Base-by-base conservation (phyloP, 805 yeast species). In the Kuraishia floccosa region DNA sequence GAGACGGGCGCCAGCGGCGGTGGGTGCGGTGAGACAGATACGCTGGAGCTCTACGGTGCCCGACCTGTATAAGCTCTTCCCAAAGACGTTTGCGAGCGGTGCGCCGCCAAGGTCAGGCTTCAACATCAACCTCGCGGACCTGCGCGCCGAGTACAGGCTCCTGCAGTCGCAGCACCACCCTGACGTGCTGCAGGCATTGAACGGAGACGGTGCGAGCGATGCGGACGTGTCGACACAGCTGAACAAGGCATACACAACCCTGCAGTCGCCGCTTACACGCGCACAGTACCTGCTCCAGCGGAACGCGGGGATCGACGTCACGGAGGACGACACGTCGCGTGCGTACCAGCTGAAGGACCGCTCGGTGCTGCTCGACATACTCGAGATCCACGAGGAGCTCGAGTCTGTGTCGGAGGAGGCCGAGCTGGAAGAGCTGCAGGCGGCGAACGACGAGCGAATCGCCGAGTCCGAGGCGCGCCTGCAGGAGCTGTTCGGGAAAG, bases 81-180 rank as follows among this genome's bases (percentile, higher is more conserved):
- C 96, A 1, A 62, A 68, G 43, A 73, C 86, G 0, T 76, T 84
- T 37, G 78, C 83, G 0, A 33, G 61, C 2, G 77, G 77, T 1
- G 70, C 76, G 2, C 85, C 86, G 3, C 79, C 80, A 1, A 36
- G 42, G 2, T 76, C 76, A 16, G 50, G 64, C 20, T 89, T 85
- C 55, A 44, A 50, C 2, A 52, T 85, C 4, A 75, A 84, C 44
- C 43, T 60, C 10, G 56, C 63, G 29, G 44, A 55, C 12, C 62
- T 89, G 29, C 67, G 94, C 31, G 67, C 72, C 35, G 97, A 91
- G 50, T 89, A 75, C 50, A 58, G 94, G 24, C 39, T 46, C 6
- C 57, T 86, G 19, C 97, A 89, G 51, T 69, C 80, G 23, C 61
- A 65, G 35, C 64, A 69, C 30, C 98, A 89, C 48, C 98, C 98